Conservation (phyloP, 768 basidiomycete species). For the Dioszegia aurantiaca region DNA sequence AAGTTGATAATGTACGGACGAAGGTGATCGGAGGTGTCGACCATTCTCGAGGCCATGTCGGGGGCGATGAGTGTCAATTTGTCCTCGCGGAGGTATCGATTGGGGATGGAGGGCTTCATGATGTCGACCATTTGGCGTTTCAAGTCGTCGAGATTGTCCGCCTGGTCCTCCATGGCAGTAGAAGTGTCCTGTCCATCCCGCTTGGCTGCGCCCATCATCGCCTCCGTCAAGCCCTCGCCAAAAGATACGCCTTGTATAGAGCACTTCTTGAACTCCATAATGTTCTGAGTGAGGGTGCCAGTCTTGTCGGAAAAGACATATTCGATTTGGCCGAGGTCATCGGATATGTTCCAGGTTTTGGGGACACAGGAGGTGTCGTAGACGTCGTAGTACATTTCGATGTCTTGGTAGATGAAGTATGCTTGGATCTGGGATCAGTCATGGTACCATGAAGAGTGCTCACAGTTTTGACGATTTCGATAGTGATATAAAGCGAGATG, state of each 20-base stretch:
- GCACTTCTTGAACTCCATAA: constrained; percentile 98
- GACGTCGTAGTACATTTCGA: constrained; percentile 91
- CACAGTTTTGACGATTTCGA: constrained; percentile 90
- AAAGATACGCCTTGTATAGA: constrained; percentile 79
- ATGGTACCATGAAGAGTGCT: not conserved
- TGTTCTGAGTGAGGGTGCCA: constrained; percentile 93
- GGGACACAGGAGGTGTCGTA: constrained; percentile 83
- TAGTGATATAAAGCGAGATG: constrained; percentile 92
- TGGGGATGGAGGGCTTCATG: constrained; percentile 79
- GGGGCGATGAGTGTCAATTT: constrained; percentile 86
- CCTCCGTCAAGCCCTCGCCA: constrained; percentile 93
- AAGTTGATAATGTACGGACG: constrained; percentile 71
- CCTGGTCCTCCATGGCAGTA: constrained; percentile 69
- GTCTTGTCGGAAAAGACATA: constrained; percentile 94
- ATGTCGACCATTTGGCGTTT: constrained; percentile 73
- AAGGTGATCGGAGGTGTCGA: constrained; percentile 62
- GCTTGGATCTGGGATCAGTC: constrained; percentile 65
- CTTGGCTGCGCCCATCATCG: constrained; percentile 84
- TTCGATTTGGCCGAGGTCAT: constrained; percentile 97
- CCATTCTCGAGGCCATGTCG: constrained; percentile 73
- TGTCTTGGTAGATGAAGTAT: constrained; percentile 90
- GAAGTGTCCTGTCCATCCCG: constrained; percentile 65
- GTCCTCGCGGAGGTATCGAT: constrained; percentile 75
- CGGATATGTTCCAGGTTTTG: constrained; percentile 98
- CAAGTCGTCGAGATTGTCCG: constrained; percentile 61